phyloP scores from a whole-genome alignment of 306 rosid genomes.

The Boehmeria nivea region DNA sequence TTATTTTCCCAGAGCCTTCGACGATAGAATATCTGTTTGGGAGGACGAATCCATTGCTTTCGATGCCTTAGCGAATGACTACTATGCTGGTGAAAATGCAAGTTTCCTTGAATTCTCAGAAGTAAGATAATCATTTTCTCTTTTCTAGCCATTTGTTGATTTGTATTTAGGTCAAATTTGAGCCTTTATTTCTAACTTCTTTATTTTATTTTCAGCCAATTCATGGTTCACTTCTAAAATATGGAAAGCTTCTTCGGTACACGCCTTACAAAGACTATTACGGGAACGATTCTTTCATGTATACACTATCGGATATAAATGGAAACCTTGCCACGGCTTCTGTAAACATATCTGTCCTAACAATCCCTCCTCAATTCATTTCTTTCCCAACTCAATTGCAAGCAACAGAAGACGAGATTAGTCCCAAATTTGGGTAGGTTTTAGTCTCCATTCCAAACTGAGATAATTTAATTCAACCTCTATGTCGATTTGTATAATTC shows the following conservation, averaged over 20 bases:
- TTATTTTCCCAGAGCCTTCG: conserved; percentile 67
- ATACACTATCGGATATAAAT: conserved; percentile 72
- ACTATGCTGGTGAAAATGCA: conserved; percentile 69
- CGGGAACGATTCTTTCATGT: conserved; percentile 67
- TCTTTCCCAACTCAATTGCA: conserved; percentile 65
- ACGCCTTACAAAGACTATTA: conserved; percentile 65
- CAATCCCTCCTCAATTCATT: conserved; percentile 73
- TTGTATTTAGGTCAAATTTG: too few species aligned
- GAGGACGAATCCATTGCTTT: conserved; percentile 76
- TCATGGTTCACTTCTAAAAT: conserved; percentile 63
- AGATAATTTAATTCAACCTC: not conserved
- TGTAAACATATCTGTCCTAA: conserved; percentile 58
- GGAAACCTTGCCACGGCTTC: conserved; percentile 64
- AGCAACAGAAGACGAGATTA: conserved; percentile 69
- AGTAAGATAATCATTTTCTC: conserved; percentile 34
- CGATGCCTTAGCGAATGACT: conserved; percentile 66
- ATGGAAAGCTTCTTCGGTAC: conserved; percentile 58
- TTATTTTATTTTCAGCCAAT: conserved; percentile 45
- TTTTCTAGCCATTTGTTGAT: too few species aligned
- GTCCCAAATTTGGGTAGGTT: conserved; percentile 70
- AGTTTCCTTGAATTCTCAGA: conserved; percentile 51
- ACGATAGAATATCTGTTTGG: conserved; percentile 61
- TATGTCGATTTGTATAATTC: not conserved
- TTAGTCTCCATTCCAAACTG: not conserved
- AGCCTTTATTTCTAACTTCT: not conserved